Conservation (phyloP, 352 stramenopile genomes). For the Pythium sp. region DNA sequence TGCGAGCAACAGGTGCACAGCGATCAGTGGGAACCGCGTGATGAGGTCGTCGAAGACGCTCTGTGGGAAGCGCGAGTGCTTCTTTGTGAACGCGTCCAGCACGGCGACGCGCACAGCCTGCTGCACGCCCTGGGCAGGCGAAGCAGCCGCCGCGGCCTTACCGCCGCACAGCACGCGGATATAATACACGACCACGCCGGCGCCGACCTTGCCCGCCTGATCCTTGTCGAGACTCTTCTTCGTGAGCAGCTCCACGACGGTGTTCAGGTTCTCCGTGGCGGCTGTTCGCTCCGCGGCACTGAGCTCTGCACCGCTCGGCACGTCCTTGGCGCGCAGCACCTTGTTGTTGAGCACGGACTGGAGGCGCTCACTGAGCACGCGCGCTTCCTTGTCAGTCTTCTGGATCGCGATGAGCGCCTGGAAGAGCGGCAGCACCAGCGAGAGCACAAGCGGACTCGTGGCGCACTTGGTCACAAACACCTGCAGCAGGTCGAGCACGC, state of each 20-base stretch:
- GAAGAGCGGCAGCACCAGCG: conserved; percentile 65
- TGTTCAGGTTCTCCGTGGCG: conserved; percentile 31
- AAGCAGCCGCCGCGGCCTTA: background rate
- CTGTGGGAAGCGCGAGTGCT: conserved; percentile 75
- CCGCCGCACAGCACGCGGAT: conserved; percentile 44
- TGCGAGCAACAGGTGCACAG: conserved; percentile 53
- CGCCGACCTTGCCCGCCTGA: conserved; percentile 54
- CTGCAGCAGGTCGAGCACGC: conserved; percentile 76
- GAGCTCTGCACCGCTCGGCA: conserved; percentile 22
- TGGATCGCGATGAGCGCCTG: conserved; percentile 48
- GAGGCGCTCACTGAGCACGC: conserved; percentile 72
- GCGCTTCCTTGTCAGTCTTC: conserved; percentile 57
- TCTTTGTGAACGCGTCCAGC: conserved; percentile 75
- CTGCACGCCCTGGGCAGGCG: conserved; percentile 12
- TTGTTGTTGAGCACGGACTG: conserved; percentile 69
- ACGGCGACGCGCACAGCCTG: conserved; percentile 33
- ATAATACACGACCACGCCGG: conserved; percentile 55
- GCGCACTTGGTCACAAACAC: conserved; percentile 50
- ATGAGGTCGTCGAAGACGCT: conserved; percentile 68
- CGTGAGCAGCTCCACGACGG: conserved; percentile 41
- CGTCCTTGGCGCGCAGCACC: conserved; percentile 60
- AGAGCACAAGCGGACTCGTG: conserved; percentile 33
- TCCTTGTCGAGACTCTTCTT: conserved; percentile 63
- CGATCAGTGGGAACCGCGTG: conserved; percentile 45
- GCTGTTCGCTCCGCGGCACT: background rate